phyloP scores from a whole-genome alignment of 1,284 basidiomycete species.

The Coniophora puteana region DNA sequence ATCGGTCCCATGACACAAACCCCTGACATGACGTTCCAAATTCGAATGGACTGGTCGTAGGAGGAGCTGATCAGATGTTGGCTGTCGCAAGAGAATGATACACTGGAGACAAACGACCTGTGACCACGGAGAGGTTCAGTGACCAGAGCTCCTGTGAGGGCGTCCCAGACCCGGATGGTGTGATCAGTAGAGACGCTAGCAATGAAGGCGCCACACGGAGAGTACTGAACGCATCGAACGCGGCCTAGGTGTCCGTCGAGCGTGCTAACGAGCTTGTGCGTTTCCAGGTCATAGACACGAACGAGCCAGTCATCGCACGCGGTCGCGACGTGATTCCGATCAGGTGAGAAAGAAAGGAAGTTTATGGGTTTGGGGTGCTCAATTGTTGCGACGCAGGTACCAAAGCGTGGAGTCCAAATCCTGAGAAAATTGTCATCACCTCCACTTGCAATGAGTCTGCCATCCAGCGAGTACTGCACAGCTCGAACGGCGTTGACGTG shows the following conservation, averaged over 20 bases:
- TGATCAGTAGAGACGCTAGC: conserved; percentile 6
- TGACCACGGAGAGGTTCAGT: conserved; percentile 7
- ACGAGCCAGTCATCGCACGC: conserved; percentile 7
- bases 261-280: neutral
- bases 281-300: conserved; percentile 7
- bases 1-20: no score
- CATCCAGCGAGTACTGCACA: conserved; percentile 10
- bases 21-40: no score
- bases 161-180: conserved; percentile 7
- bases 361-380: conserved; percentile 3
- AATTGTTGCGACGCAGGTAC: neutral
- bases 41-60: no score
- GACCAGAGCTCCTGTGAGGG: neutral
- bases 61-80: conserved; percentile 13
- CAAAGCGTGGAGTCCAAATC: conserved; percentile 7
- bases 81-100: conserved; percentile 20
- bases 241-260: neutral
- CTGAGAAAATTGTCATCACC: conserved; percentile 6
- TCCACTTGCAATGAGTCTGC: conserved; percentile 10
- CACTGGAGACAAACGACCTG: conserved; percentile 10
- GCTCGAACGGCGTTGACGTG: conserved; percentile 2
- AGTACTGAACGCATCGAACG: neutral
- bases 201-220: no score
- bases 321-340: conserved; percentile 5
- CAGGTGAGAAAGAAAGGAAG: conserved; percentile 9